A percentile compares a stretch with the other conserved stretches of the same genome.
phyloP scores from a whole-genome alignment of 169 alveolate genomes.

The Plasmodium falciparum region DNA sequence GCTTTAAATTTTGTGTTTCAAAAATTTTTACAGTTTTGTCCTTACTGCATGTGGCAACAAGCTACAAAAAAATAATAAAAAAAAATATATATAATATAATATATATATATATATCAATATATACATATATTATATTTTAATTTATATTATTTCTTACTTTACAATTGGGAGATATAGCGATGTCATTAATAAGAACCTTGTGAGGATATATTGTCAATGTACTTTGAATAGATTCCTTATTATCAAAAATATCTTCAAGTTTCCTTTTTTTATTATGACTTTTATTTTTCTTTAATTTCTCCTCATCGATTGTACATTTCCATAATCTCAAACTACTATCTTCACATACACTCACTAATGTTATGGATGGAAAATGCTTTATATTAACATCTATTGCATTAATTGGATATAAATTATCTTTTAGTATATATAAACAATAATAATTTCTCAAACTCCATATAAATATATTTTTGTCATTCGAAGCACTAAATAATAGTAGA shows the following conservation, averaged over 20 bases:
- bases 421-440: conserved; percentile 41
- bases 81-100: background rate
- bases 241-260: conserved; percentile 41
- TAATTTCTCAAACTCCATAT: conserved; percentile 62
- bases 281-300: conserved; percentile 9
- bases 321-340: conserved; percentile 69
- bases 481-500: conserved; percentile 64
- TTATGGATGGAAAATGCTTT: conserved; percentile 27
- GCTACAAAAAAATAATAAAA: conserved; percentile 6
- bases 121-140: no score
- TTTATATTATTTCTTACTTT: conserved; percentile 27
- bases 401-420: conserved; percentile 69
- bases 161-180: conserved; percentile 46
- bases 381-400: conserved; percentile 70
- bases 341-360: conserved; percentile 75
- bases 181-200: conserved; percentile 52
- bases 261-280: conserved; percentile 40
- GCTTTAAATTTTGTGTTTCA: conserved; percentile 35
- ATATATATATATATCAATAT: background rate
- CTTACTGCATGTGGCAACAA: conserved; percentile 73
- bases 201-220: conserved; percentile 65
- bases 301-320: conserved; percentile 28
- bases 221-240: conserved; percentile 35
- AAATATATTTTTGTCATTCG: conserved; percentile 72
- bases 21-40: conserved; percentile 68